Evolutionary conservation across 2,329 filamentous ascomycete genomes (phyloP), one percentile per base, ranked within the genome.

Genomic region (Sclerotinia subarctica): DNA sequence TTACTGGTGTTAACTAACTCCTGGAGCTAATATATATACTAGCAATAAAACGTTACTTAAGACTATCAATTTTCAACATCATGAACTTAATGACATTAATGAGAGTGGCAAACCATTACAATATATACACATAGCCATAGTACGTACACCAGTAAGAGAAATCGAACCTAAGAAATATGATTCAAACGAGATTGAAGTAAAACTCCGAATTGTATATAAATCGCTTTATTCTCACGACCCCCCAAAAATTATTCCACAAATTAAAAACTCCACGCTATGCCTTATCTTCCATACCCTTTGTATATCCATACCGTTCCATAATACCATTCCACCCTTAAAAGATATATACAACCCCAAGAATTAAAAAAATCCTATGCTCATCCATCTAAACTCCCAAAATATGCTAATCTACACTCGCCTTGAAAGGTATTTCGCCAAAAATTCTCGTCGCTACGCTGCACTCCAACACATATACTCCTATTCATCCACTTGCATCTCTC

Each of bases 361-460:
- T 10, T 17, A 62, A 19, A 51, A 51, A 51, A 35, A 24, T 26
- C 44, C 46, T 42, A 53, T 64, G 29, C 64, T 42, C 35, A 60
- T 56, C 51, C 51, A 66, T 58, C 65, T 51, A 60, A 67, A 71
- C 68, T 68, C 66, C 68, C 47, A 63, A 51, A 57, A 62, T 26
- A 62, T 62, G 59, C 59, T 62, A 62, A 62, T 62, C 24, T 62
- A 62, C 46, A 62, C 44, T 62, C 44, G 44, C 58, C 10, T 3
- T 24, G 21, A 62, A 49, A 49, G 29, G 44, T 62, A 62, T 62
- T 62, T 62, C 7, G 21, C 29, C 17, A 19, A 57, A 35, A 62
- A 62, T 15, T 51, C 46, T 62, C 46, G 15, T 38, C 59, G 46
- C 29, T 24, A 35, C 59, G 29, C 46, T 21, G 26, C 21, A 26